Evolutionary conservation across 768 basidiomycete species (phyloP).

Genomic region (Russula abietina): DNA sequence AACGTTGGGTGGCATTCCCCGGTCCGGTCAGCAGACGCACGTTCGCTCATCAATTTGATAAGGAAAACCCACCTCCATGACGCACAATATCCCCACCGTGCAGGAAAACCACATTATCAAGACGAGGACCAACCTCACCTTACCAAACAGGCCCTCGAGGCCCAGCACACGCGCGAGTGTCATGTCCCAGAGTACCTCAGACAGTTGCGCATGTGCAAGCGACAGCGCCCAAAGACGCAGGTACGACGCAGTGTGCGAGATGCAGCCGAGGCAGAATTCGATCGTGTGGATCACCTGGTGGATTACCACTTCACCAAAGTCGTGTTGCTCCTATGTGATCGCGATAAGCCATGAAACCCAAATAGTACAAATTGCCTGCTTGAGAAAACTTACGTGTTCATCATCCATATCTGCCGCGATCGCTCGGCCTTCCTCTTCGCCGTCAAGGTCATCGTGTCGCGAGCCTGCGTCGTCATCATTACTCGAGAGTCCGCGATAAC

Average conservation of each 20-base stretch:
- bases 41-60: conserved; percentile 21
- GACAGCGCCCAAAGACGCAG: conserved; percentile 96
- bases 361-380: background rate
- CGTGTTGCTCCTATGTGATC: conserved; percentile 67
- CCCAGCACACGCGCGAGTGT: conserved; percentile 61
- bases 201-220: conserved; percentile 94
- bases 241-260: conserved; percentile 94
- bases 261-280: conserved; percentile 98
- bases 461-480: conserved; percentile 45
- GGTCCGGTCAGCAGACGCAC: conserved; percentile 9
- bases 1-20: background rate
- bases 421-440: conserved; percentile 73
- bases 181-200: conserved; percentile 91
- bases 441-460: conserved; percentile 60
- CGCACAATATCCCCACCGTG: conserved; percentile 75
- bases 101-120: conserved; percentile 69
- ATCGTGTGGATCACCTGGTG: conserved; percentile 99
- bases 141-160: conserved; percentile 57
- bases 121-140: conserved; percentile 39
- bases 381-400: conserved; percentile 53
- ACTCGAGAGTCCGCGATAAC: conserved; percentile 68
- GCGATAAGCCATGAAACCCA: background rate
- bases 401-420: conserved; percentile 70
- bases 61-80: conserved; percentile 81
- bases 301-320: conserved; percentile 90